These are phyloP conservation scores for Suillus fuscotomentosus DNA, from an alignment of 768 basidiomycete genomes.

Conservation along the genomic window DNA sequence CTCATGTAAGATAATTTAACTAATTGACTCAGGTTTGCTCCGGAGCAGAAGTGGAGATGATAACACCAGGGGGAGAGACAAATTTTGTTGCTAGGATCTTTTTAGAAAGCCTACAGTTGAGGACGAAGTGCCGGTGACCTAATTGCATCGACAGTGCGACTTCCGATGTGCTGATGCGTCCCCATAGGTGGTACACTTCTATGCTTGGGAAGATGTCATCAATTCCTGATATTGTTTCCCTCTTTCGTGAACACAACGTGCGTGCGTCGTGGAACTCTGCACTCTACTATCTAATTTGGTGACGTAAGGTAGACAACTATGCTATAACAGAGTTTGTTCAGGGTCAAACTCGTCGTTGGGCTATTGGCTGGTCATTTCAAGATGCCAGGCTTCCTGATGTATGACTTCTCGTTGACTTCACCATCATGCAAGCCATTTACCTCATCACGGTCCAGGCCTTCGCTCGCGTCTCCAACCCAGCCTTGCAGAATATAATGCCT, in stretches of 20 bases:
- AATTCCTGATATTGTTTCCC: conserved; percentile 55
- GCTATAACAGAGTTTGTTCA: conserved; percentile 81
- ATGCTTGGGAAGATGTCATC: conserved; percentile 89
- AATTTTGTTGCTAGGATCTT: conserved; percentile 79
- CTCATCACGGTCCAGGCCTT: conserved; percentile 32
- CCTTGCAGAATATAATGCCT: conserved; percentile 55
- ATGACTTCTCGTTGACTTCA: conserved; percentile 26
- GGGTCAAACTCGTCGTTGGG: conserved; percentile 92
- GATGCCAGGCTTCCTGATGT: conserved; percentile 75
- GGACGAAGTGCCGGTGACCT: conserved; percentile 58
- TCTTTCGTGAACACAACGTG: conserved; percentile 49
- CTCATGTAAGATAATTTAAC: not conserved
- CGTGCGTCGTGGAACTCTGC: conserved; percentile 8
- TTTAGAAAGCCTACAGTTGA: conserved; percentile 56
- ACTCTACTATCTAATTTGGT: conserved; percentile 1
- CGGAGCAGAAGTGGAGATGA: conserved; percentile 84
- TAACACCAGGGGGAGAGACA: conserved; percentile 84
- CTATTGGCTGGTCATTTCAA: conserved; percentile 80
- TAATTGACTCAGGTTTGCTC: conserved; percentile 66
- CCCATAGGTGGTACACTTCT: conserved; percentile 83
- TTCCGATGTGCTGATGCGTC: not conserved
- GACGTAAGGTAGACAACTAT: conserved; percentile 77
- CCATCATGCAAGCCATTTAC: not conserved
- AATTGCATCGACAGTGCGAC: not conserved
- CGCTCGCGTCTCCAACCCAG: conserved; percentile 37